Base-by-base conservation (phyloP, 2,329 filamentous ascomycete genomes). In the Simplicillium sp. region DNA sequence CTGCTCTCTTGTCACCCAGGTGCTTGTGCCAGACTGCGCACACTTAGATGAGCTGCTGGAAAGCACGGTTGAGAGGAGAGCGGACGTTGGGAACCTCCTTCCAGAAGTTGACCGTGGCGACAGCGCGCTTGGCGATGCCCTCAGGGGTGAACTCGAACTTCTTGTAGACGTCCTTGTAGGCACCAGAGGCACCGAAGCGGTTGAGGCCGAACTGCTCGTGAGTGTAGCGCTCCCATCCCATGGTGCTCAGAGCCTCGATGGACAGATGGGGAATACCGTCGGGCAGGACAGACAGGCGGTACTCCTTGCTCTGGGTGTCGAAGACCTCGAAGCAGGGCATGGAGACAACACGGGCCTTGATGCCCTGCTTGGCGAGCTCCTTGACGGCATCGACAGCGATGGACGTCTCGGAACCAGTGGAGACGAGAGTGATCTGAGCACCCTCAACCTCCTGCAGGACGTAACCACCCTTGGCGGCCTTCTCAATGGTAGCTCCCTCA, bases 131-230 rank as follows among this genome's bases (percentile, higher is more conserved):
- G 70, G 86, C 75, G 63, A 98, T 85, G 51, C 92, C 92, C 70
- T 95, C 90, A 40, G 92, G 86, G 38, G 90, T 98, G 75, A 98
- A 97, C 69, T 97, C 92, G 71, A 98, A 98, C 80, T 96, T 97
- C 85, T 86, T 84, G 79, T 98, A 98, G 46, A 98, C 88, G 58
- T 97, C 83, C 82, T 90, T 90, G 77, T 97, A 97, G 52, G 90
- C 84, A 58, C 90, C 92, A 42, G 87, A 94, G 53, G 90, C 90
- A 80, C 92, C 92, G 68, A 98, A 98, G 64, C 92, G 81, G 84
- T 98, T 98, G 53, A 98, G 81, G 64, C 92, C 92, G 59, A 98
- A 98, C 74, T 98, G 92, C 80, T 98, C 92, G 71, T 98, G 90
- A 45, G 88, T 86, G 73, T 97, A 98, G 67, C 90, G 85, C 79